These are phyloP conservation scores for Ganoderma leucocontextum DNA, from an alignment of 1,284 basidiomycete species.

Conservation along the genomic window DNA sequence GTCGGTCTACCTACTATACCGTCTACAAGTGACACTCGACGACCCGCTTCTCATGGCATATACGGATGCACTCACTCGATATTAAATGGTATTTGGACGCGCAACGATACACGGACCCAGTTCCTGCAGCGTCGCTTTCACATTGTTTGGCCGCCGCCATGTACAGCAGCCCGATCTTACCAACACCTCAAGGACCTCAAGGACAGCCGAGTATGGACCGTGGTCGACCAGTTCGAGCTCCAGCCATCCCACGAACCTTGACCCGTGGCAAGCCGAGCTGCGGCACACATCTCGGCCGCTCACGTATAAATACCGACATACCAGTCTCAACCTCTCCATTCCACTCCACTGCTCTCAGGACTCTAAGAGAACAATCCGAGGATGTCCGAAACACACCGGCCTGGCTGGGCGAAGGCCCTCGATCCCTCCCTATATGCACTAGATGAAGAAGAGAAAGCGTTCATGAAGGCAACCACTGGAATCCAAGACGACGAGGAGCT, in stretches of 20 bases:
- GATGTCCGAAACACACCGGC: conserved; percentile 22
- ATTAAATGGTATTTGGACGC: background rate
- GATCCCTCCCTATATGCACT: conserved; percentile 23
- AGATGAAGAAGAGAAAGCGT: conserved; percentile 26
- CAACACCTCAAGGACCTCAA: background rate
- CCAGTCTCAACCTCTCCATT: background rate
- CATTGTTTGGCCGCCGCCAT: background rate
- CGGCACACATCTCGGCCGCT: background rate
- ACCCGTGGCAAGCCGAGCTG: background rate
- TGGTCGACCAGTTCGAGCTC: too few relatives aligned
- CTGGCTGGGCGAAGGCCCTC: conserved; percentile 21
- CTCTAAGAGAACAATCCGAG: background rate
- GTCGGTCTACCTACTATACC: background rate
- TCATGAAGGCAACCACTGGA: conserved; percentile 30
- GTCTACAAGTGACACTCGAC: background rate
- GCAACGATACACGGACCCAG: background rate
- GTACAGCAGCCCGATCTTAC: background rate
- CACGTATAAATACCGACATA: background rate
- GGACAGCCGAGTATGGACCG: too few relatives aligned
- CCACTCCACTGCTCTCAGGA: background rate
- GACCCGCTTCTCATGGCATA: background rate
- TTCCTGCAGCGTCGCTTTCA: background rate
- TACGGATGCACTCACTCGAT: background rate
- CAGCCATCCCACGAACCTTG: background rate
- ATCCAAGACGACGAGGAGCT: conserved; percentile 31